phyloP scores from a whole-genome alignment of 2,329 filamentous ascomycete genomes.

The Phialophora chinensis region DNA sequence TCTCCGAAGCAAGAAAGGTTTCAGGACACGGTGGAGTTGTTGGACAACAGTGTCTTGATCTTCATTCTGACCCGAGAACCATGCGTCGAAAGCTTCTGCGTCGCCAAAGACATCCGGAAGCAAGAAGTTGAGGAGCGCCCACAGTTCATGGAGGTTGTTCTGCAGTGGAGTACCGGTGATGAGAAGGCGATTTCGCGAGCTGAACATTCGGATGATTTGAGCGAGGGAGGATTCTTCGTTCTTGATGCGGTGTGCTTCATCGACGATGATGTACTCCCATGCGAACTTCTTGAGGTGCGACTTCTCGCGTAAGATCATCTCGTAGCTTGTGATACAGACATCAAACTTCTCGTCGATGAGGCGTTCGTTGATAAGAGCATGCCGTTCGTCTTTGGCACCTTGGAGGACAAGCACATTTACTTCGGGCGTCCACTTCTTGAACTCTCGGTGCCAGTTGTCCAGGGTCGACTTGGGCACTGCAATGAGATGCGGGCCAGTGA shows the following conservation, averaged over 20 bases:
- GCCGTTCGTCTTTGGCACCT: slow-evolving; percentile 91
- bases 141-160: slow-evolving; percentile 97
- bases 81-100: slow-evolving; percentile 94
- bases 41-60: slow-evolving; percentile 96
- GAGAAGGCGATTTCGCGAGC: slow-evolving; percentile 89
- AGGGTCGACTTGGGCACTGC: slow-evolving; percentile 95
- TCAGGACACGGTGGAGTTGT: slow-evolving; percentile 89
- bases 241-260: slow-evolving; percentile 98
- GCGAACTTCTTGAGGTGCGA: slow-evolving; percentile 94
- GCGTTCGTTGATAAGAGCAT: slow-evolving; percentile 84
- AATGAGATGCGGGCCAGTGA: slow-evolving; percentile 87
- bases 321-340: slow-evolving; percentile 97
- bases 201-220: slow-evolving; percentile 94
- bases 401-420: slow-evolving; percentile 93
- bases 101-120: slow-evolving; percentile 98
- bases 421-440: slow-evolving; percentile 91
- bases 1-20: slow-evolving; percentile 91
- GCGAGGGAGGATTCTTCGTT: slow-evolving; percentile 97
- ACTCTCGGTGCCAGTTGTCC: slow-evolving; percentile 98
- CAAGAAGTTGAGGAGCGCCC: slow-evolving; percentile 95
- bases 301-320: slow-evolving; percentile 98
- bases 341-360: slow-evolving; percentile 96
- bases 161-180: slow-evolving; percentile 97
- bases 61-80: slow-evolving; percentile 89
- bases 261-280: slow-evolving; percentile 99